Conservation (phyloP, 768 basidiomycete genomes). For the Pisolithus orientalis region DNA sequence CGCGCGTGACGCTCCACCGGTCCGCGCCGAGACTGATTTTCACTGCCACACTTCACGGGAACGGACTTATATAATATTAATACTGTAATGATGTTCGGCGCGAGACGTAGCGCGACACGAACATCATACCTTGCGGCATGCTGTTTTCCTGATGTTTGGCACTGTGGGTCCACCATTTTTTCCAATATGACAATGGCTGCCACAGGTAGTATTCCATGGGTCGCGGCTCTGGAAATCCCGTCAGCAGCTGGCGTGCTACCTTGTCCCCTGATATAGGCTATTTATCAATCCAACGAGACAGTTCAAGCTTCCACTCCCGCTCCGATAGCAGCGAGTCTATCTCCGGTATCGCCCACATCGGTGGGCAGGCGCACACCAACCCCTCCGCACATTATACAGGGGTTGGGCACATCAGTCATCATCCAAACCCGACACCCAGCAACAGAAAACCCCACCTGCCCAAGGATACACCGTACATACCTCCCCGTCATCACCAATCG, state of each 20-base stretch:
- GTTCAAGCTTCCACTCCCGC: slow-evolving; percentile 10
- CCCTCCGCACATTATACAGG: slow-evolving; percentile 8
- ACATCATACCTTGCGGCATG: slow-evolving; percentile 1
- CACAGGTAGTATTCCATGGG: slow-evolving; percentile 16
- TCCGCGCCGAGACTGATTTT: background rate
- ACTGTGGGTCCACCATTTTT: slow-evolving; percentile 27
- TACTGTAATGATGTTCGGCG: background rate
- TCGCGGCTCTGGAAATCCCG: slow-evolving; percentile 11
- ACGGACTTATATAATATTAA: background rate
- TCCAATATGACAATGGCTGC: slow-evolving; percentile 22
- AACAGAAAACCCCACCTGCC: slow-evolving; percentile 12
- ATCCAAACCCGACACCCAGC: slow-evolving; percentile 8
- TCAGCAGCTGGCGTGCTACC: slow-evolving; percentile 9
- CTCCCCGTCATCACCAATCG: slow-evolving; percentile 18
- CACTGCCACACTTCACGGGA: background rate
- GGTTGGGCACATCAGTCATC: slow-evolving; percentile 6
- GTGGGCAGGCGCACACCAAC: slow-evolving; percentile 7
- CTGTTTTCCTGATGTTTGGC: slow-evolving; percentile 25
- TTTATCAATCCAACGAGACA: slow-evolving; percentile 9
- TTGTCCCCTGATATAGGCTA: slow-evolving; percentile 4
- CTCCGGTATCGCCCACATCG: slow-evolving; percentile 9
- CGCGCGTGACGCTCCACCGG: background rate
- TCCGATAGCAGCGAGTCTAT: slow-evolving; percentile 15
- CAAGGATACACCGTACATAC: slow-evolving; percentile 26
- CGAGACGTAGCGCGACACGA: slow-evolving; percentile 2